These are phyloP conservation scores for Protomyces inundatus DNA, from an alignment of 1,139 yeast genomes.

Conservation along the genomic window DNA sequence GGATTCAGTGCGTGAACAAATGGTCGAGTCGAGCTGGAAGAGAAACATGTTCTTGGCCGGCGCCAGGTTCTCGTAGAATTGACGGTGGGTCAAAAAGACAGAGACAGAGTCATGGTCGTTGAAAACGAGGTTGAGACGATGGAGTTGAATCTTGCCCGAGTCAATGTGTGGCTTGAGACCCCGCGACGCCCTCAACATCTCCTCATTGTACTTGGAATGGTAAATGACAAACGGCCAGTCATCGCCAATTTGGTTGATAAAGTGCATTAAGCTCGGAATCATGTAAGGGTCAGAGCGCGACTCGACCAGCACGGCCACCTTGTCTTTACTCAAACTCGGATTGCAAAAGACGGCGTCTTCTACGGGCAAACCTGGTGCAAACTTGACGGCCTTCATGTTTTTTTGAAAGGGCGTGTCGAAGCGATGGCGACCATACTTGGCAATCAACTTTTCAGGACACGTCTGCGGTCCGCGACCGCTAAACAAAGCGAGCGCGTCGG, in stretches of 20 bases:
- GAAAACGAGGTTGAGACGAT: conserved; percentile 2
- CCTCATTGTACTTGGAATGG: conserved; percentile 15
- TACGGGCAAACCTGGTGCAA: neutral
- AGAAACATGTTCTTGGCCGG: conserved; percentile 20
- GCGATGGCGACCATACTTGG: neutral
- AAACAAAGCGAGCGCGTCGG: neutral
- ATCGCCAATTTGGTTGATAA: conserved; percentile 6
- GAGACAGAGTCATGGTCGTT: conserved; percentile 6
- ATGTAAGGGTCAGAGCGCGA: conserved; percentile 7
- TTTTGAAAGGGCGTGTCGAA: neutral
- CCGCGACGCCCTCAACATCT: neutral
- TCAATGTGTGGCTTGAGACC: neutral
- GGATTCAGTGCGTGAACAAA: conserved; percentile 11
- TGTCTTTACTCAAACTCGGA: neutral
- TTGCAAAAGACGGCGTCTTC: neutral
- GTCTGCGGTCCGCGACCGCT: neutral
- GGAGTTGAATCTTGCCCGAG: conserved; percentile 10
- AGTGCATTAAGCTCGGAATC: conserved; percentile 12
- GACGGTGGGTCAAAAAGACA: conserved; percentile 7
- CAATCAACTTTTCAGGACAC: neutral
- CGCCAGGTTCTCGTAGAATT: conserved; percentile 13
- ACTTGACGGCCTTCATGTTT: neutral
- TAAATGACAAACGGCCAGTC: conserved; percentile 23
- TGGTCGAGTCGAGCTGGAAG: conserved; percentile 13
- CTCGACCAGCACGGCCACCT: conserved; percentile 16